These are phyloP conservation scores for Torulaspora maleeae DNA, from an alignment of 805 yeast species.

Conservation along the genomic window DNA sequence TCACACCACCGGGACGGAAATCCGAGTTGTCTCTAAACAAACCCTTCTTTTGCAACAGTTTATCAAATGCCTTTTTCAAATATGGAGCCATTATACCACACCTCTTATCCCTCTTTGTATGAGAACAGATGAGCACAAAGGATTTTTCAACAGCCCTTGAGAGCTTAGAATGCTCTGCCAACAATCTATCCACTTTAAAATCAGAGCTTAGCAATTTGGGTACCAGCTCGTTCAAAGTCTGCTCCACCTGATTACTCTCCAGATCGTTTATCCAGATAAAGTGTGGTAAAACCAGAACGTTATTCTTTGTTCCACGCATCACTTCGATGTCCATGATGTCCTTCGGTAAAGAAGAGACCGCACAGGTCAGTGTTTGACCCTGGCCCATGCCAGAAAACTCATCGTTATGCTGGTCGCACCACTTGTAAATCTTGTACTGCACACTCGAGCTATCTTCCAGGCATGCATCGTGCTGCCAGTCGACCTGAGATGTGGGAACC, in stretches of 20 bases:
- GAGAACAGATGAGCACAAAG: constrained; percentile 78
- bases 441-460: constrained; percentile 41
- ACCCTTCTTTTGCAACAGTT: constrained; percentile 63
- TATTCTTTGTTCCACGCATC: constrained; percentile 45
- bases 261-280: constrained; percentile 64
- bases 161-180: constrained; percentile 29
- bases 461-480: constrained; percentile 79
- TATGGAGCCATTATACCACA: constrained; percentile 95
- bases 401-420: constrained; percentile 33
- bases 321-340: constrained; percentile 44
- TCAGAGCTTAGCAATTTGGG: constrained; percentile 37
- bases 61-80: constrained; percentile 73
- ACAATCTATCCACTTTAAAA: constrained; percentile 28
- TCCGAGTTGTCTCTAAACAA: constrained; percentile 75
- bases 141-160: constrained; percentile 41
- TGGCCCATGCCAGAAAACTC: constrained; percentile 31
- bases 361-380: constrained; percentile 27
- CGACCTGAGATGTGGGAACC: constrained; percentile 76
- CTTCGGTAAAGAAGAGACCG: constrained; percentile 50
- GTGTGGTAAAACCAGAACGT: constrained; percentile 65
- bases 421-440: constrained; percentile 42
- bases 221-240: constrained; percentile 43
- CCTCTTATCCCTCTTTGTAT: constrained; percentile 82
- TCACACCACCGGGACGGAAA: constrained; percentile 67
- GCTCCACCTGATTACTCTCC: constrained; percentile 39